Percentiles rank a stretch among this genome's conserved stretches.
phyloP scores from a whole-genome alignment of 768 basidiomycete genomes.

The Suillus cothurnatus region DNA sequence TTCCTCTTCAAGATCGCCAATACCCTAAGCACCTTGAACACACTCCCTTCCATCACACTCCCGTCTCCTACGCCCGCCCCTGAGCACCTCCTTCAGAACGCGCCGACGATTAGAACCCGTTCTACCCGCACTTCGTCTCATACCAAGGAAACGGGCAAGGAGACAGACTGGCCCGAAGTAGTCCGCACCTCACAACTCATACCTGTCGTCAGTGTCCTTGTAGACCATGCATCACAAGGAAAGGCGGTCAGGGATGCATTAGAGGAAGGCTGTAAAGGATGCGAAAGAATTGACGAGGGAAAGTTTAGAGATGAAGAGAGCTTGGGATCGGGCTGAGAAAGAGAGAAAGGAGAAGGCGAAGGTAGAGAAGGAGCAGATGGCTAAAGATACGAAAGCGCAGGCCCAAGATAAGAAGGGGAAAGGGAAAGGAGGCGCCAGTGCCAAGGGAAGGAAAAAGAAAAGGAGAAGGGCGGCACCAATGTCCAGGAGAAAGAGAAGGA shows the following conservation, averaged over 20 bases:
- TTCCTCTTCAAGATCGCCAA: conserved; percentile 2
- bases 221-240: conserved; percentile 51
- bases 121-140: conserved; percentile 36
- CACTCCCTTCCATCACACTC: conserved; percentile 49
- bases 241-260: conserved; percentile 57
- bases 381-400: conserved; percentile 24
- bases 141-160: conserved; percentile 21
- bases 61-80: conserved; percentile 54
- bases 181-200: conserved; percentile 61
- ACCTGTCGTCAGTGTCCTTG: conserved; percentile 63
- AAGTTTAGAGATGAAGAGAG: conserved; percentile 34
- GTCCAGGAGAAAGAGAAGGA: conserved; percentile 33
- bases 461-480: conserved; percentile 41
- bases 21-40: conserved; percentile 13
- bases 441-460: conserved; percentile 32
- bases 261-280: conserved; percentile 56
- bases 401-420: conserved; percentile 45
- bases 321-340: conserved; percentile 25
- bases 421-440: conserved; percentile 48
- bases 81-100: conserved; percentile 21
- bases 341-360: conserved; percentile 56
- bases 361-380: conserved; percentile 42
- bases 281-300: conserved; percentile 55
- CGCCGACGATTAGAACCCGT: conserved; percentile 48
- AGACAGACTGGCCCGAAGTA: conserved; percentile 22